Conservation (phyloP, 169 alveolate species). For the Cryptosporidium ryanae region DNA sequence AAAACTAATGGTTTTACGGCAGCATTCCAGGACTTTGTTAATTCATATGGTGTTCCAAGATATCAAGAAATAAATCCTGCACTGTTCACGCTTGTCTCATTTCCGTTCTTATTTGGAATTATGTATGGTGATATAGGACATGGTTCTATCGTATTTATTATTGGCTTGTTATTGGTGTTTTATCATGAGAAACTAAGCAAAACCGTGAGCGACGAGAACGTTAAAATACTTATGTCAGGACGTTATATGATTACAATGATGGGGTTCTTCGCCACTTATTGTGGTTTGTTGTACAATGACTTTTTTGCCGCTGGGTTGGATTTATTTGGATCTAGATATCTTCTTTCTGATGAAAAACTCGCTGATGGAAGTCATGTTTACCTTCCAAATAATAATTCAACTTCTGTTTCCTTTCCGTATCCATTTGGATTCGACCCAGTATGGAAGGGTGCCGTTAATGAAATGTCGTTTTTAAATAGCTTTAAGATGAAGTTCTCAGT, state of each 20-base stretch:
- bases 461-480: constrained; percentile 94
- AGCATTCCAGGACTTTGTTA: constrained; percentile 94
- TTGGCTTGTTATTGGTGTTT: constrained; percentile 85
- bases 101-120: constrained; percentile 99
- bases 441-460: constrained; percentile 97
- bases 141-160: constrained; percentile 90
- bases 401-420: constrained; percentile 83
- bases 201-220: constrained; percentile 80
- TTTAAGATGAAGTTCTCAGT: constrained; percentile 99
- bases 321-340: constrained; percentile 91
- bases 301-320: constrained; percentile 94
- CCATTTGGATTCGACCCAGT: constrained; percentile 98
- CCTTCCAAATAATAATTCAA: constrained; percentile 45
- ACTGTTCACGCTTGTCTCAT: constrained; percentile 95
- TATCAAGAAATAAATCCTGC: constrained; percentile 99
- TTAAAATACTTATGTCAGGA: constrained; percentile 83
- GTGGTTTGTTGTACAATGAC: constrained; percentile 98
- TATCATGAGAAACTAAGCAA: constrained; percentile 78
- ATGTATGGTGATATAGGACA: constrained; percentile 99
- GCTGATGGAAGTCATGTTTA: constrained; percentile 64
- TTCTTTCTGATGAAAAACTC: constrained; percentile 73
- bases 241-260: constrained; percentile 94
- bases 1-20: constrained; percentile 92
- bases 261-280: constrained; percentile 95
- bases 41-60: constrained; percentile 99